These are phyloP conservation scores for Exserohilum turcica DNA, from an alignment of 2,329 filamentous ascomycete species.

Conservation along the genomic window DNA sequence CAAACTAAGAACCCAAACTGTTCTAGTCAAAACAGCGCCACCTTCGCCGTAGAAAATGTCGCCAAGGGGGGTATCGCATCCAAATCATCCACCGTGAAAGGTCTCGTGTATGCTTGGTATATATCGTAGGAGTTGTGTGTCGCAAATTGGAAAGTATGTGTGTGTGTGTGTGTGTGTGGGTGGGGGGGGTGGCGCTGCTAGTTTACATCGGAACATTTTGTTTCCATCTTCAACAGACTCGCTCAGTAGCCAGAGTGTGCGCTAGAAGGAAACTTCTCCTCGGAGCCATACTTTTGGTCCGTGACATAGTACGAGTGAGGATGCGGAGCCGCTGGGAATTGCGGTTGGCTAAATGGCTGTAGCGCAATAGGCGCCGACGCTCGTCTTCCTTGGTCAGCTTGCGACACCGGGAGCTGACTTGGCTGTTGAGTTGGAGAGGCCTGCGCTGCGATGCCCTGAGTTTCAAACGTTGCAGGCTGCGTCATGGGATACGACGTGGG, in stretches of 20 bases:
- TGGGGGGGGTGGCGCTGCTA: not conserved
- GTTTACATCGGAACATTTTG: not conserved
- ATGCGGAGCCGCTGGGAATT: slow-evolving; percentile 31
- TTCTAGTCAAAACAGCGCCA: slow-evolving; percentile 6
- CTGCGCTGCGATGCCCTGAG: slow-evolving; percentile 27
- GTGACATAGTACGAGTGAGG: slow-evolving; percentile 38
- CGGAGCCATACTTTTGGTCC: slow-evolving; percentile 34
- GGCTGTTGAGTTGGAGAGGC: slow-evolving; percentile 23
- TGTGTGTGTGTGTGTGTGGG: too few relatives aligned
- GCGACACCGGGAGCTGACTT: slow-evolving; percentile 20
- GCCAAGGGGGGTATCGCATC: slow-evolving; percentile 25
- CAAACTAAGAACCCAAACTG: not conserved
- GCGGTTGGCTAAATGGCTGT: slow-evolving; percentile 30
- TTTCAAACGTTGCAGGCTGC: slow-evolving; percentile 30
- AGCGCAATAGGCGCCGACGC: slow-evolving; percentile 40
- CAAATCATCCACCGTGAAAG: slow-evolving; percentile 21
- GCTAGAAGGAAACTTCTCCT: slow-evolving; percentile 17
- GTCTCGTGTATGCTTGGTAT: slow-evolving; percentile 17
- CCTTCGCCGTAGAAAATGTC: slow-evolving; percentile 17
- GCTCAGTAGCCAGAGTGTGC: slow-evolving; percentile 17
- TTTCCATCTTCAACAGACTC: not conserved
- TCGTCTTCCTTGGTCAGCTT: slow-evolving; percentile 35
- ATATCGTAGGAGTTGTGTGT: slow-evolving; percentile 4
- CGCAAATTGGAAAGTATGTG: not conserved
- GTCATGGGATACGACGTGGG: slow-evolving; percentile 34